Base-by-base conservation (phyloP, 129 eudicot genomes). In the Dittrichia graveolens region DNA sequence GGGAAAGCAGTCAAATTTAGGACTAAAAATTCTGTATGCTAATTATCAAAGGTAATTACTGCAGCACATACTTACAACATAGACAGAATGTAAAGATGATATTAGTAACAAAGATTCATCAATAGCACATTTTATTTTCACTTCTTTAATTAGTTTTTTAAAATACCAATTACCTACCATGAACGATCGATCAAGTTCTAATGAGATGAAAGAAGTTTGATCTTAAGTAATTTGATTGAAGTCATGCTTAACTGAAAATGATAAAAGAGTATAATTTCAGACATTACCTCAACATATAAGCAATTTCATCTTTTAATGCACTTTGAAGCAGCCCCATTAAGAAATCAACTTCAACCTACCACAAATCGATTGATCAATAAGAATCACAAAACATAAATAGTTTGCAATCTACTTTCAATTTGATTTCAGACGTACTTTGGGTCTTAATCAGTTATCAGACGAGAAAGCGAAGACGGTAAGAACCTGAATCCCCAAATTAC, bases 401-500 rank as follows among this genome's bases (percentile, higher is more conserved):
- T 40, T 24, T 53, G 54, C 11, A 44, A 15, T 38, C 7, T 8
- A 50, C 5, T 37, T 43, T 46, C 18, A 48, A 46, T 67, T 24
- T 24, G 31, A 24, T 24, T 24, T 24, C 31, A 35, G 50, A 76
- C 83, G 34, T 39, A 87, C 95, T 55, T 79, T 77, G 65, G 96
- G 95, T 44, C 96, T 77, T 8, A 64, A 12, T 91, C 89, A 90
- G 58, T 90, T 87, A 43, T 87, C 91, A 34, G 89, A 79, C 5
- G 95, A 90, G 81, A 90, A 90, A 4, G 88, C 88, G 78, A 87
- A 87, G n/a, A 85, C 85, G 0, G 95, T 90, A 44, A 85, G 83
- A 63, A 83, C 89, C 39, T 71, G 65, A 6, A 87, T 85, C 12
- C 78, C 94, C 87, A 83, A 87, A 11, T 79, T 53, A 74, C 77